phyloP scores from a whole-genome alignment of 805 yeast genomes.

The Nakazawaea holstii region DNA sequence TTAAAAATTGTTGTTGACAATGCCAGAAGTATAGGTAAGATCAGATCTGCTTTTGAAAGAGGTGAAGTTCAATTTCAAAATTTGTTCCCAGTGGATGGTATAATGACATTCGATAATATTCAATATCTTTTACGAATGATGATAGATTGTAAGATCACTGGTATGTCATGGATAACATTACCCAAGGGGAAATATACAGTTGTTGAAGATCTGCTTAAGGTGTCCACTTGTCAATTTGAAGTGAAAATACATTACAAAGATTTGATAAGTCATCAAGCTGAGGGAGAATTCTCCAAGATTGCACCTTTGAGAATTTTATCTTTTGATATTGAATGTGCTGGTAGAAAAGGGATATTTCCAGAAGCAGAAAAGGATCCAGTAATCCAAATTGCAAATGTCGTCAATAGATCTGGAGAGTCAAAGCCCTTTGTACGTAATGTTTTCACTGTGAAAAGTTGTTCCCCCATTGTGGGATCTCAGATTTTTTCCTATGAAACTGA shows the following conservation, averaged over 20 bases:
- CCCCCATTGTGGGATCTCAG: conserved; percentile 92
- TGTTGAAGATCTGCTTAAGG: conserved; percentile 28
- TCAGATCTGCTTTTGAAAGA: conserved; percentile 79
- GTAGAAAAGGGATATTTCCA: conserved; percentile 94
- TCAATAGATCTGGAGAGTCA: conserved; percentile 74
- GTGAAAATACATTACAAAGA: conserved; percentile 63
- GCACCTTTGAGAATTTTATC: conserved; percentile 93
- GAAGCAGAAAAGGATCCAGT: conserved; percentile 92
- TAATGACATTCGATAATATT: conserved; percentile 83
- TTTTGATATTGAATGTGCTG: conserved; percentile 98
- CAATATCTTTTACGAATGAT: conserved; percentile 80
- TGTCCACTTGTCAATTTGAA: conserved; percentile 85
- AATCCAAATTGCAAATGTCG: conserved; percentile 95
- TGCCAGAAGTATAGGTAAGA: conserved; percentile 57
- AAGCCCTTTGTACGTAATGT: conserved; percentile 92
- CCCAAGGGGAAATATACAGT: conserved; percentile 67
- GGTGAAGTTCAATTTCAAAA: conserved; percentile 68
- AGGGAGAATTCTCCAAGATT: conserved; percentile 88
- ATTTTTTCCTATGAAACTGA: conserved; percentile 73
- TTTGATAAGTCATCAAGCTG: conserved; percentile 76
- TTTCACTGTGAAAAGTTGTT: conserved; percentile 85
- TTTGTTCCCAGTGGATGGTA: conserved; percentile 53
- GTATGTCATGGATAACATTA: conserved; percentile 96
- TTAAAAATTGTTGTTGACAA: conserved; percentile 66
- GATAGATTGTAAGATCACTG: conserved; percentile 88